These are phyloP conservation scores for Aspergillus sp. DNA, from an alignment of 2,329 filamentous ascomycete genomes.

Conservation along the genomic window DNA sequence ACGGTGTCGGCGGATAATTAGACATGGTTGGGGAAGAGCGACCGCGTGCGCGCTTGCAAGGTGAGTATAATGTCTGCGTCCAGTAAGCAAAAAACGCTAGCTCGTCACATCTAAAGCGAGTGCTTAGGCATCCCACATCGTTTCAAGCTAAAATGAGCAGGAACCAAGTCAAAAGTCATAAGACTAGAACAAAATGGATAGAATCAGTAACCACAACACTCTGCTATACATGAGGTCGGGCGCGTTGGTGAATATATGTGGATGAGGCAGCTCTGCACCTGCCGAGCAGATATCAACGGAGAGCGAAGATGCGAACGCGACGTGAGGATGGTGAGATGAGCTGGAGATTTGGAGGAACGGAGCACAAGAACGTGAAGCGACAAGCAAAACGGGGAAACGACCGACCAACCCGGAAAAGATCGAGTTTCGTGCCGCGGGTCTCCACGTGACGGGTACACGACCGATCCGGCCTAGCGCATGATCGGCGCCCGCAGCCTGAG, in stretches of 20 bases:
- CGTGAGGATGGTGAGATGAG: neutral
- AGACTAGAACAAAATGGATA: neutral
- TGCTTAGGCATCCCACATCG: slow-evolving; percentile 25
- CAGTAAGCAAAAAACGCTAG: slow-evolving; percentile 11
- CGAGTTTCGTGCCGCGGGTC: slow-evolving; percentile 21
- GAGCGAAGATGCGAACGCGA: neutral
- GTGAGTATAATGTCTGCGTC: neutral
- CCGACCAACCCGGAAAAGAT: slow-evolving; percentile 18
- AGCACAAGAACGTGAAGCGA: neutral
- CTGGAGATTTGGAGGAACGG: neutral
- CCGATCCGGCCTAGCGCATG: slow-evolving; percentile 28
- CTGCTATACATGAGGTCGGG: slow-evolving; percentile 3
- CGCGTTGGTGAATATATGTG: neutral
- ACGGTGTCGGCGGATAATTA: slow-evolving; percentile 49
- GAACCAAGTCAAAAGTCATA: slow-evolving; percentile 8
- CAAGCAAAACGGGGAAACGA: neutral
- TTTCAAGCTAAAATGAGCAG: slow-evolving; percentile 13
- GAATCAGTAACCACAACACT: neutral
- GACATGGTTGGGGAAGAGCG: slow-evolving; percentile 42
- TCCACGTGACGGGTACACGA: slow-evolving; percentile 27
- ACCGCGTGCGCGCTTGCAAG: neutral
- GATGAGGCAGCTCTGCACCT: neutral
- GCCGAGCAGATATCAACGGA: neutral
- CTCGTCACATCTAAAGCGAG: slow-evolving; percentile 6
- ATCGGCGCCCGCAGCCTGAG: slow-evolving; percentile 35